Conservation (phyloP, 805 yeast species). For the Kluyveromyces dobzhanskii region DNA sequence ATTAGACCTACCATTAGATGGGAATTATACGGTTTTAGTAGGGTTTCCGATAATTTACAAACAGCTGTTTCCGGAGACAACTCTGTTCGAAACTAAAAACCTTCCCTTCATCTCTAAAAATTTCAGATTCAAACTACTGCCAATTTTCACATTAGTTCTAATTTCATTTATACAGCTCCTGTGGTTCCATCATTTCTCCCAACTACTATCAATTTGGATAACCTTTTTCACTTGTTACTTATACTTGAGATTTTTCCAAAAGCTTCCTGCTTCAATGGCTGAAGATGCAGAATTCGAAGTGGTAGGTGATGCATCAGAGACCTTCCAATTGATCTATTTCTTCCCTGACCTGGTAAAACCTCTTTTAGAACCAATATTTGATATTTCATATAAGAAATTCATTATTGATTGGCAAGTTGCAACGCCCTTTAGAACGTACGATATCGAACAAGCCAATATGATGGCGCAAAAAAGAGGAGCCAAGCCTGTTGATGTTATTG, state of each 20-base stretch:
- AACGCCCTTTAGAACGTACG: constrained; percentile 57
- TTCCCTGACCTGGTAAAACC: constrained; percentile 63
- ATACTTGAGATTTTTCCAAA: constrained; percentile 72
- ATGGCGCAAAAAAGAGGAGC: constrained; percentile 54
- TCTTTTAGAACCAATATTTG: constrained; percentile 43
- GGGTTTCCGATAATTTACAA: constrained; percentile 58
- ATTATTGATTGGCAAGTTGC: constrained; percentile 38
- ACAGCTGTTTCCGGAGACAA: constrained; percentile 56
- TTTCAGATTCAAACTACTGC: constrained; percentile 55
- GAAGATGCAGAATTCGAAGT: constrained; percentile 23
- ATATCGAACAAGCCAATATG: constrained; percentile 64
- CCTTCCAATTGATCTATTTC: constrained; percentile 73
- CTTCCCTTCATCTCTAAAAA: constrained; percentile 31
- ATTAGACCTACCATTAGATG: constrained; percentile 40
- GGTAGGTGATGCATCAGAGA: constrained; percentile 82
- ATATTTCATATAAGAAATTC: constrained; percentile 32
- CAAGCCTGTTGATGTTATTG: constrained; percentile 15
- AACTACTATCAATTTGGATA: constrained; percentile 40
- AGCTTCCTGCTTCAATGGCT: constrained; percentile 37
- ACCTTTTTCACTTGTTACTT: constrained; percentile 66
- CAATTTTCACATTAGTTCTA: constrained; percentile 36
- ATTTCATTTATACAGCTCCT: constrained; percentile 26
- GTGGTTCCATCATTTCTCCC: constrained; percentile 38
- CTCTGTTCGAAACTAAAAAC: constrained; percentile 41
- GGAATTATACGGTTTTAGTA: constrained; percentile 46